Evolutionary conservation across 805 yeast genomes (phyloP), one percentile per base, ranked within the genome.

Genomic region (Candida lessepsii): DNA sequence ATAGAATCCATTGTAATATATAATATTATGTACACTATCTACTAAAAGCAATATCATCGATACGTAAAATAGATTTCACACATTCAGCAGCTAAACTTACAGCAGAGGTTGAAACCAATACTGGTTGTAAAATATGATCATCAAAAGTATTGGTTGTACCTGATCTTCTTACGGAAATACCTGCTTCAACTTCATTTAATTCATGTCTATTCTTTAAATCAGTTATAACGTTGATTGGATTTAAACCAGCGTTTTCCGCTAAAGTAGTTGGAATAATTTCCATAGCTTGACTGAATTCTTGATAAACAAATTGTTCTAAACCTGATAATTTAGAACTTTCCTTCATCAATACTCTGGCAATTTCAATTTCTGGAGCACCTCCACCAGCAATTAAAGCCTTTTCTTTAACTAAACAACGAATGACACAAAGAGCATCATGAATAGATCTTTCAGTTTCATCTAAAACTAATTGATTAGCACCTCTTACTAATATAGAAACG

Each of bases 401-500:
- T 60, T 86, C 88, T 58, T 88, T 87, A 19, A 89, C 96, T 41
- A 88, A 71, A 66, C 96, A 85, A 60, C 95, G 70, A 47, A 84
- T 73, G 41, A 91, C 99, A 75, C 99, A 93, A 42, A 93, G 75
- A 0, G 99, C 98, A 65, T 93, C 99, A 57, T 93, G 99, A 48
- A 93, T 71, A 3, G 98, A 90, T 67, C 99, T 83, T 61, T 93
- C 99, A 27, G 98, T 81, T 70, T 93, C 99, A 65, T 93, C 99
- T 43, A 93, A 71, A 38, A 91, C 83, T 68, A 88, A 77, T 47
- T 75, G 75, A 63, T 93, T 93, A 40, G 98, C 96, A 52, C 99
- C 99, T 62, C 99, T 83, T 50, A 95, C 84, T 36, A 93, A 80
- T 39, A 93, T 84, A 5, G 96, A 87, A 16, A 87, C 96, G 0